phyloP scores from a whole-genome alignment of 1,139 yeast genomes.

The Sugiyamaella pinicola region DNA sequence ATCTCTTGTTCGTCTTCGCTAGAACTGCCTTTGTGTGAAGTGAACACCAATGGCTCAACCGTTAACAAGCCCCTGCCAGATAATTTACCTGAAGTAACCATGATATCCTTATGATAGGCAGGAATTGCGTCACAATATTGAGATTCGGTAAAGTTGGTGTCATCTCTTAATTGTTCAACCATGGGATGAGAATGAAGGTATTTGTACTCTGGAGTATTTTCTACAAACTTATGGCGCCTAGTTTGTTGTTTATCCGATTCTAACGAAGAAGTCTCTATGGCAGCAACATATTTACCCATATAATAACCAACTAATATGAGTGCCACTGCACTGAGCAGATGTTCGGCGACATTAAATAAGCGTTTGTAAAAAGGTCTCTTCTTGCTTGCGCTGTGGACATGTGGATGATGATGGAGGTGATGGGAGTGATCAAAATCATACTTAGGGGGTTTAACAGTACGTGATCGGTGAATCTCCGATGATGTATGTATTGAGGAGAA shows the following conservation, averaged over 20 bases:
- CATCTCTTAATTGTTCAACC: conserved; percentile 28
- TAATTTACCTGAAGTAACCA: conserved; percentile 36
- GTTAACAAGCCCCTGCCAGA: conserved; percentile 35
- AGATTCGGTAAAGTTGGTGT: conserved; percentile 28
- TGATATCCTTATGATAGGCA: conserved; percentile 30
- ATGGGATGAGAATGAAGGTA: conserved; percentile 31
- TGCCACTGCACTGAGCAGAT: neutral
- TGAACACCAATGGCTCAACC: conserved; percentile 37
- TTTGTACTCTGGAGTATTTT: conserved; percentile 25
- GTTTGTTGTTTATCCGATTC: neutral
- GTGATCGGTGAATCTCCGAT: neutral
- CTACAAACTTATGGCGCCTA: conserved; percentile 14
- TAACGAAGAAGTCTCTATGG: neutral
- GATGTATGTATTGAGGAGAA: neutral
- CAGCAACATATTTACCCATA: conserved; percentile 14
- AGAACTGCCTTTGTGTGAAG: conserved; percentile 21
- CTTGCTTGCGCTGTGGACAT: neutral
- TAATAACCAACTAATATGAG: conserved; percentile 13
- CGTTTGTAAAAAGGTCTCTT: neutral
- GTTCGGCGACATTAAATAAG: conserved; percentile 1
- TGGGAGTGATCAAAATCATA: neutral
- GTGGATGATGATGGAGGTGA: conserved; percentile 7
- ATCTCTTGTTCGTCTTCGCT: conserved; percentile 23
- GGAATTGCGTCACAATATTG: conserved; percentile 36
- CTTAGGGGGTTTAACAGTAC: neutral